Base-by-base conservation (phyloP, 331 rosid species). In the Stylosanthes scabra region DNA sequence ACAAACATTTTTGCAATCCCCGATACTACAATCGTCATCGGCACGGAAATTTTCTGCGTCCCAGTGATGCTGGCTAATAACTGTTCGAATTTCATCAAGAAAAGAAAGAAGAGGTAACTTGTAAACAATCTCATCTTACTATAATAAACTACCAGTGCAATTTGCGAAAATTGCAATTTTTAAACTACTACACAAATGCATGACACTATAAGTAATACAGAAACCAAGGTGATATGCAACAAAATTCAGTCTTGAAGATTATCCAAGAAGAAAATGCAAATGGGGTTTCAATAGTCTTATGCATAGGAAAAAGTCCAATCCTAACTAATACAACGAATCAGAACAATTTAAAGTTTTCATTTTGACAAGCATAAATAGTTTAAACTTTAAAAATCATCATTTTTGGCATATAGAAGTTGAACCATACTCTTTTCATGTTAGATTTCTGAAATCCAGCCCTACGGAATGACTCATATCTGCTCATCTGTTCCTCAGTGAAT, bases 391-490 rank as follows among this genome's bases (percentile, higher is more conserved):
- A 31, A 3, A 5, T 31, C 5, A 37, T n/a, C n/a, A n/a, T 37
- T 46, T 57, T 39, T 46, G 62, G 68, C 34, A 28, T 9, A 68
- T 31, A 31, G 37, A 20, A 28, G 12, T n/a, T n/a, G n/a, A 76
- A 52, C 2, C 66, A 59, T 78, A 91, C 98, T 91, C 96, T 85
- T 84, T 90, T 90, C 98, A 92, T 92, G 79, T 84, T 92, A 65
- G 98, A 82, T 78, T 81, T 95, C 86, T 91, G 97, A 83, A 95
- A 95, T 31, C 97, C 97, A 72, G 97, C 96, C 78, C 97, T 87
- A 34, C 99, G 85, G 56, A 91, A 91, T 8, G 97, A 95, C 76
- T 92, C 99, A 6, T 95, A 91, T 65, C 99, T 81, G 68, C 96
- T 92, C 97, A 95, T 92, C 79, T 95, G 99, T 74, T 86, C 90